A percentile compares a stretch with the other conserved stretches of the same genome.
Conservation (phyloP, 1,284 basidiomycete genomes). For the Heterobasidion parviporum region DNA sequence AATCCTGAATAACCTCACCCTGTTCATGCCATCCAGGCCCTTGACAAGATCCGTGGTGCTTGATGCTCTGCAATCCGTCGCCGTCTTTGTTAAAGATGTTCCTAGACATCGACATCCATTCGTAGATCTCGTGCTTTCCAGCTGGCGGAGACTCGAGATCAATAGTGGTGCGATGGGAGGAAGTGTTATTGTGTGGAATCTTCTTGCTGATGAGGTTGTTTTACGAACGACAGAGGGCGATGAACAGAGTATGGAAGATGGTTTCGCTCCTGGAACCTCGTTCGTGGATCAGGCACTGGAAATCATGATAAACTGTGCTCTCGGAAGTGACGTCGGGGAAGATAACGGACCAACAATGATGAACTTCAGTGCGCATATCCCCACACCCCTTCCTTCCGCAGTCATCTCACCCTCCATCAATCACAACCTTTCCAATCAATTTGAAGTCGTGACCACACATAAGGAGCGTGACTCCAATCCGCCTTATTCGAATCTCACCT, state of each 20-base stretch:
- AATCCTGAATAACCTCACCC: constrained; percentile 41
- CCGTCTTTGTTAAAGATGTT: constrained; percentile 62
- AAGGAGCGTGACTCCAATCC: constrained; percentile 41
- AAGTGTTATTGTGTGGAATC: constrained; percentile 47
- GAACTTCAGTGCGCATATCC: neutral
- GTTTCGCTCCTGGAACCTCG: constrained; percentile 16
- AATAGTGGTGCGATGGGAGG: constrained; percentile 26
- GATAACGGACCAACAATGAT: neutral
- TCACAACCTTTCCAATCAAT: constrained; percentile 45
- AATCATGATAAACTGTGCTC: neutral
- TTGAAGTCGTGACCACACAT: constrained; percentile 31
- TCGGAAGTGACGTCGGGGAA: neutral
- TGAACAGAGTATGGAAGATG: constrained; percentile 28
- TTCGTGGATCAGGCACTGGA: constrained; percentile 9
- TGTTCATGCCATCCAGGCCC: constrained; percentile 38
- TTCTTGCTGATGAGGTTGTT: constrained; percentile 57
- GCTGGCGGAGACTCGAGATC: constrained; percentile 34
- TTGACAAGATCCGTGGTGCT: constrained; percentile 50
- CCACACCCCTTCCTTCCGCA: constrained; percentile 18
- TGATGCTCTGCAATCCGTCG: constrained; percentile 45
- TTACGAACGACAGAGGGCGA: constrained; percentile 25
- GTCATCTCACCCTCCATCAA: constrained; percentile 38
- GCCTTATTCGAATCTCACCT: constrained; percentile 54
- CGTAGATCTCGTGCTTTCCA: constrained; percentile 47
- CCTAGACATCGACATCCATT: constrained; percentile 53